These are phyloP conservation scores for Dactylorhiza incarnata DNA, from an alignment of 106 monocot species.

Conservation along the genomic window DNA sequence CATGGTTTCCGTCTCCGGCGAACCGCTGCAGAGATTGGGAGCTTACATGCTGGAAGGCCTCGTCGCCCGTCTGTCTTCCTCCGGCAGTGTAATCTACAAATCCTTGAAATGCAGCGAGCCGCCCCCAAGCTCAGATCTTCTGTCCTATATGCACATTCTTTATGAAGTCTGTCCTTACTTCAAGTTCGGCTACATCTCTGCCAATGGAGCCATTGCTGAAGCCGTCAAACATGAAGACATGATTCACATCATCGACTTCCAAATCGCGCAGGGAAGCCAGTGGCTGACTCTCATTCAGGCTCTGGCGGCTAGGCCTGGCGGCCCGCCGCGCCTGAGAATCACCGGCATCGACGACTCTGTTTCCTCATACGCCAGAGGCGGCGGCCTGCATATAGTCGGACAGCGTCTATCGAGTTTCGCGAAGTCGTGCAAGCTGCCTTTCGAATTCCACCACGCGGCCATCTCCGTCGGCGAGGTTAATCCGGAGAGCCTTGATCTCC, in stretches of 20 bases:
- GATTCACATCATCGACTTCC: constrained; percentile 92
- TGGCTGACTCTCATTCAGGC: constrained; percentile 88
- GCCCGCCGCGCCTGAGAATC: constrained; percentile 65
- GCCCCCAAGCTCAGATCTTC: constrained; percentile 45
- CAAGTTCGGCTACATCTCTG: constrained; percentile 90
- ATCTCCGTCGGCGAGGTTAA: constrained; percentile 50
- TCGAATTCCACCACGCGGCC: constrained; percentile 55
- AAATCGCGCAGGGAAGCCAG: constrained; percentile 80
- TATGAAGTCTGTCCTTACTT: constrained; percentile 90
- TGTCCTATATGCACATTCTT: constrained; percentile 84
- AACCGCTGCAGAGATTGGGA: constrained; percentile 67
- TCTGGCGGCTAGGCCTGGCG: constrained; percentile 65
- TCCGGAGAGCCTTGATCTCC: constrained; percentile 31
- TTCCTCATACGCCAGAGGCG: constrained; percentile 58
- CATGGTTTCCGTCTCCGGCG: constrained; percentile 82
- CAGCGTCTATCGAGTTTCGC: constrained; percentile 45
- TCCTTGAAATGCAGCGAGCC: constrained; percentile 78
- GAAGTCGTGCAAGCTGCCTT: constrained; percentile 46
- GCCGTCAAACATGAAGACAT: constrained; percentile 55
- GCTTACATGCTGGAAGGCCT: constrained; percentile 87
- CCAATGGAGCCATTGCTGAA: constrained; percentile 94
- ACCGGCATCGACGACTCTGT: constrained; percentile 76
- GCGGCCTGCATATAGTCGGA: constrained; percentile 63
- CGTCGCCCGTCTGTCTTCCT: constrained; percentile 55
- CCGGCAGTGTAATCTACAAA: constrained; percentile 85